phyloP scores from a whole-genome alignment of 2,329 filamentous ascomycete species.

The Pseudopithomyces maydicus region DNA sequence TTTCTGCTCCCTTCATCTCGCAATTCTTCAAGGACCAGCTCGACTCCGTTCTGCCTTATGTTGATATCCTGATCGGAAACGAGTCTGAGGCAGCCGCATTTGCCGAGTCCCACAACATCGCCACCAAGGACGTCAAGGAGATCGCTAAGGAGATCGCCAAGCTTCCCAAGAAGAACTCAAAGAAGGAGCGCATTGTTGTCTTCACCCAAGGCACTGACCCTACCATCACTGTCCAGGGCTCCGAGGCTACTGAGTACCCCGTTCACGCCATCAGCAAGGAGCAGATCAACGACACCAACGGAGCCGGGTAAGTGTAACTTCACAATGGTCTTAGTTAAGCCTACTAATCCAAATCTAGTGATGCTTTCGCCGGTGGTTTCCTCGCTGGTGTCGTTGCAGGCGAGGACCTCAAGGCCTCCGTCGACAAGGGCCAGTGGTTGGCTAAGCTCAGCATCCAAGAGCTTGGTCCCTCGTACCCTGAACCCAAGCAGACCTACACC shows the following conservation, averaged over 20 bases:
- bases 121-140: conserved; percentile 76
- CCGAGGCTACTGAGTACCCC: conserved; percentile 74
- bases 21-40: conserved; percentile 98
- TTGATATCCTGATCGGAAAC: conserved; percentile 96
- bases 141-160: conserved; percentile 86
- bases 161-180: conserved; percentile 87
- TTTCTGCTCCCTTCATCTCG: conserved; percentile 93
- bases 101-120: conserved; percentile 78
- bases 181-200: conserved; percentile 83
- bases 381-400: conserved; percentile 86
- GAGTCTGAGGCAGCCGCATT: conserved; percentile 92
- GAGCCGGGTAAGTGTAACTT: conserved; percentile 70
- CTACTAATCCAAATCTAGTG: conserved; percentile 55
- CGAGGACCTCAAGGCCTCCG: conserved; percentile 74
- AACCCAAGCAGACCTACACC: conserved; percentile 48
- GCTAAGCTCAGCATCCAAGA: conserved; percentile 93
- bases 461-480: conserved; percentile 83
- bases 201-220: conserved; percentile 94
- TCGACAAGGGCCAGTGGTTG: conserved; percentile 97
- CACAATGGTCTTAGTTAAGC: too few relatives aligned
- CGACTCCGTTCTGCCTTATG: conserved; percentile 84
- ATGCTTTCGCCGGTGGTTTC: conserved; percentile 95
- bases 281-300: conserved; percentile 94
- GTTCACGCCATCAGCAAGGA: conserved; percentile 78
- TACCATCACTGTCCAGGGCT: conserved; percentile 76